phyloP scores from a whole-genome alignment of 75 land plant species.

The Azolla pinnata region DNA sequence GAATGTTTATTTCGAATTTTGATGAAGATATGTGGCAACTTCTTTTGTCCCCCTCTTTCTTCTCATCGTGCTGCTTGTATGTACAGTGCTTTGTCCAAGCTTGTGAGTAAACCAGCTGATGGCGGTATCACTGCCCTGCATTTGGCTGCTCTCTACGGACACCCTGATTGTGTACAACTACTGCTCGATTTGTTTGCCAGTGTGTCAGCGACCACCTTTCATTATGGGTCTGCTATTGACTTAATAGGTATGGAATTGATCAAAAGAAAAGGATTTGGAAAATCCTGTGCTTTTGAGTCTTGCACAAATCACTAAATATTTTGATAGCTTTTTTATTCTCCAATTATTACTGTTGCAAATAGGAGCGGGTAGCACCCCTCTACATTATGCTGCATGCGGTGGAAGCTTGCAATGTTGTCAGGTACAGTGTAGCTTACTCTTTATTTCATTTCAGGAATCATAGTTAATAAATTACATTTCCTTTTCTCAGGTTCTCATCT shows the following conservation, averaged over 20 bases:
- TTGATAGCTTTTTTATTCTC: not conserved
- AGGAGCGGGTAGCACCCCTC: constrained; percentile 89
- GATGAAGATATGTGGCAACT: too few relatives aligned
- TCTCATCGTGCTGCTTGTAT: too few relatives aligned
- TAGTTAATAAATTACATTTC: not conserved
- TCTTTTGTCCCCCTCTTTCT: not conserved
- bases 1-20: too few relatives aligned
- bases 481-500: constrained; percentile 44
- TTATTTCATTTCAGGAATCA: constrained; percentile 4
- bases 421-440: constrained; percentile 18
- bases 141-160: constrained; percentile 72
- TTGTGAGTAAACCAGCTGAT: constrained; percentile 77
- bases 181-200: constrained; percentile 62
- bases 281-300: not conserved
- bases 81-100: constrained; percentile 64
- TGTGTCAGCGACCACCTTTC: constrained; percentile 64
- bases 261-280: not conserved
- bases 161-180: constrained; percentile 74
- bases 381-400: constrained; percentile 89
- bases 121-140: constrained; percentile 88
- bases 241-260: constrained; percentile 64
- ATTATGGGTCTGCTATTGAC: constrained; percentile 69
- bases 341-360: not conserved
- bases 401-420: constrained; percentile 85
- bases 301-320: not conserved